Evolutionary conservation across 2,329 filamentous ascomycete genomes (phyloP).

Genomic region (Rhinocladiella mackenziei): DNA sequence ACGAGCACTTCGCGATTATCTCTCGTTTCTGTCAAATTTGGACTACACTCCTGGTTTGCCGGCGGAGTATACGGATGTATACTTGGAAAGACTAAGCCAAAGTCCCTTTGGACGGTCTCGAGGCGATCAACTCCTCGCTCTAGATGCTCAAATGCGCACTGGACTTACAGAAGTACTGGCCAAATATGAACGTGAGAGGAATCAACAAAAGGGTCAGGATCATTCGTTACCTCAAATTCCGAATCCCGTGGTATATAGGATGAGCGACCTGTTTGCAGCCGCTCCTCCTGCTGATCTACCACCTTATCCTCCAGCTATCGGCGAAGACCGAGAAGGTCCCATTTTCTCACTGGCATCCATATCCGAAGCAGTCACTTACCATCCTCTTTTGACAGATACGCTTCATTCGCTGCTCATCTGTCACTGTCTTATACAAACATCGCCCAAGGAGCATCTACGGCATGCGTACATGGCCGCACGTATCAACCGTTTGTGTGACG

Average conservation of each 20-base stretch:
- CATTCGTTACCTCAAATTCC: constrained; percentile 16
- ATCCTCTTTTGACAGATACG: constrained; percentile 73
- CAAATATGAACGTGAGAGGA: constrained; percentile 18
- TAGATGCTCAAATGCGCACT: constrained; percentile 32
- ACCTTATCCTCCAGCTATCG: constrained; percentile 54
- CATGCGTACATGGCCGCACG: constrained; percentile 80
- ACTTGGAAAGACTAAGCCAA: constrained; percentile 56
- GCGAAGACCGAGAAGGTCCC: constrained; percentile 27
- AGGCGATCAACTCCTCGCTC: constrained; percentile 23
- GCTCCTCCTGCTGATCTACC: constrained; percentile 64
- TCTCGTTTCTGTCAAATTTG: constrained; percentile 66
- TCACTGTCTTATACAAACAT: constrained; percentile 75
- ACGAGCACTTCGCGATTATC: constrained; percentile 69
- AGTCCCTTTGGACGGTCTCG: constrained; percentile 45
- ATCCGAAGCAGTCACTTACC: constrained; percentile 69
- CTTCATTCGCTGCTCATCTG: constrained; percentile 74
- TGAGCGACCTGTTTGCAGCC: constrained; percentile 67
- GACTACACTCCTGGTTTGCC: constrained; percentile 74
- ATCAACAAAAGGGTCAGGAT: constrained; percentile 1
- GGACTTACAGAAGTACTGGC: constrained; percentile 22
- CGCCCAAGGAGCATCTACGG: constrained; percentile 69
- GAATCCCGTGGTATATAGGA: constrained; percentile 47
- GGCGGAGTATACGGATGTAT: constrained; percentile 50
- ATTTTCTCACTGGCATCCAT: constrained; percentile 42
- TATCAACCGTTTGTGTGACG: constrained; percentile 68